Evolutionary conservation across 257 asterid species (phyloP), one percentile per base, ranked within the genome.

Genomic region (Solanum piurae): DNA sequence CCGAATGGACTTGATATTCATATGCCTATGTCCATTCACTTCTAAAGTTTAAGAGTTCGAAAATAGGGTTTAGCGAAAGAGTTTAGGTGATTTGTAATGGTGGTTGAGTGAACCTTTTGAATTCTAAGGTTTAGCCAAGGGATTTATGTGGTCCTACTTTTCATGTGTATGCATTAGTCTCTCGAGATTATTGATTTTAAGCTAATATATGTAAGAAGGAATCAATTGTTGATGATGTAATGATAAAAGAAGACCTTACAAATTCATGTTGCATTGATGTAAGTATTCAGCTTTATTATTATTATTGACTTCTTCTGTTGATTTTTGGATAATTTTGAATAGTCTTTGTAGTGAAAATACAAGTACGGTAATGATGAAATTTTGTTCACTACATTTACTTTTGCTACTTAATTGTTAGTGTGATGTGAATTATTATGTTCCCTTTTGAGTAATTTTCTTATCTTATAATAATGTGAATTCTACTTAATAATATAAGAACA

Each of bases 311-410:
- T 52, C 9, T 52, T 52, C 0, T 55, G n/a, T 52, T 1, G n/a
- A 52, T 9, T 8, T 60, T 21, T 60, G 13, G 69, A 0, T 60
- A 9, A 25, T 84, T 55, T 82, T 21, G 5, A 10, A 4, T 36
- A 14, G 14, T 20, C 13, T 5, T 87, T 88, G 91, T 91, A 94
- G 98, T 93, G 93, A 93, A 90, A 91, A 52, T 89, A 90, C 89
- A 92, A 90, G 90, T 90, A 88, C 9, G 8, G 3, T 18, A 1
- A 55, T 52, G 60, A 52, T 52, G 23, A 16, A 52, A 52, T 5
- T 52, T 5, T 52, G 4, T 52, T 52, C 60, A 52, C 60, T 52
- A 52, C 60, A 16, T 52, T 52, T 52, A 52, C 9, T 52, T 52
- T 49, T 6, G 23, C 23, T 49, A 5, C 60, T 49, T 49, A 49